Base-by-base conservation (phyloP, 768 basidiomycete species). In the Mycena alexandri region DNA sequence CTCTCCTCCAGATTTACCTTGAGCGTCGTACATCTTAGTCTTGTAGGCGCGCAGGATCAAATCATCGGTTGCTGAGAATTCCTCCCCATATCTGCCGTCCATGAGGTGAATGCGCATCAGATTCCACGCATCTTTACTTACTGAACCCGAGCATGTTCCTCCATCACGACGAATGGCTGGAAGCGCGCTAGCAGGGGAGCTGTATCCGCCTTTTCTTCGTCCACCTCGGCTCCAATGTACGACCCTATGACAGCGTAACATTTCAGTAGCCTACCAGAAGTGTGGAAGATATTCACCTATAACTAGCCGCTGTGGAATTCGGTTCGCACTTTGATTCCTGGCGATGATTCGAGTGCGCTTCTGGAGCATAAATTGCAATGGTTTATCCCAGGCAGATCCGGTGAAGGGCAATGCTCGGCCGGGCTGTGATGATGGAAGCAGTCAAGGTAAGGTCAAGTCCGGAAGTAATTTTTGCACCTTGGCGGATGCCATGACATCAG, bases 141-240 rank as follows among this genome's bases (percentile, higher is more conserved):
- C 29, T 29, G 3, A 6, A 29, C 29, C 29, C 29, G 29, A 3
- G 29, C 29, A 29, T 29, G 29, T 11, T 55, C 38, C 11, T 55
- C 53, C 14, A 55, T 38, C n/a, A 55, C n/a, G 14, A 42, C 38
- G 38, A 55, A 55, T 7, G 53, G 41, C 22, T 55, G 53, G 53
- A 55, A 55, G 13, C n/a, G 36, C 36, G 21, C 53, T 0, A 9
- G 14, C 38, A 38, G 38, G 11, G 38, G 38, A 38, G 38, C 38
- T 14, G 11, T 38, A 10, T 38, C 38, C 10, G 3, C 38, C 10
- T 38, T 14, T 10, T 38, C 38, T 11, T 34, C n/a, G 7, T 36
- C 51, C 19, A 24, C 53, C n/a, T 22, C n/a, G 10, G 41, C 17
- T 22, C 53, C 38, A 21, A 38, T 38, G 22, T 42, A 55, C n/a